Base-by-base conservation (phyloP, 805 yeast species). In the Candida montana region DNA sequence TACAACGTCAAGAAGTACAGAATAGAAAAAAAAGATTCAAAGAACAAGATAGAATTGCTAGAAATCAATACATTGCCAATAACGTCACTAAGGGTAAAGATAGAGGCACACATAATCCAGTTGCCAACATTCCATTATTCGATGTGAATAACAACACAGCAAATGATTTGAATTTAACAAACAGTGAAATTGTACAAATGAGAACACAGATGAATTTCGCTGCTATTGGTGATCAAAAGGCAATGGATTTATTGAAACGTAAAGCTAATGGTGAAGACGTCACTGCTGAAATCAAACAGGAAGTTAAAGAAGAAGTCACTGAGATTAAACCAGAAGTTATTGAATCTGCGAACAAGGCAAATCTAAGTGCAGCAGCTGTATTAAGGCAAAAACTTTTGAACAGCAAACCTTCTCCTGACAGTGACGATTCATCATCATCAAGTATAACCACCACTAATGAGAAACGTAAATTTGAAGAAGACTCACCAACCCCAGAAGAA, bases 131-230 rank as follows among this genome's bases (percentile, higher is more conserved):
- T 71, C 93, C 93, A 10, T 63, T 89, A 47, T 81, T 83, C 62
- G 83, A 83, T 41, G 78, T 85, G 0, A 65, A 72, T n/a, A 95
- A 96, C 6, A 77, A 83, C 46, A 60, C 75, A 31, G 87, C 86
- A 5, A 88, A 87, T 5, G 79, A 82, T 1, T 62, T 75, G 45
- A 75, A 81, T 39, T 67, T 85, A 61, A 65, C 79, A 13, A 85
- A 86, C 50, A 73, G 75, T 48, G 93, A 87, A 41, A 71, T 85
- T 54, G 90, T 82, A 6, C 72, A 76, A 41, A 70, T 81, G 53
- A 68, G 80, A 36, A 78, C 70, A 35, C 73, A 77, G 26, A 70
- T 83, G 19, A 81, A 82, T 32, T 66, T 79, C 49, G 93, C 95
- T 0, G 79, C 81, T 51, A 71, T 79, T 62, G 84, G 88, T 15